Percentiles rank a stretch among this genome's conserved stretches.
Evolutionary conservation across 1,139 yeast genomes (phyloP).

Genomic region (Taiozyma sp.): DNA sequence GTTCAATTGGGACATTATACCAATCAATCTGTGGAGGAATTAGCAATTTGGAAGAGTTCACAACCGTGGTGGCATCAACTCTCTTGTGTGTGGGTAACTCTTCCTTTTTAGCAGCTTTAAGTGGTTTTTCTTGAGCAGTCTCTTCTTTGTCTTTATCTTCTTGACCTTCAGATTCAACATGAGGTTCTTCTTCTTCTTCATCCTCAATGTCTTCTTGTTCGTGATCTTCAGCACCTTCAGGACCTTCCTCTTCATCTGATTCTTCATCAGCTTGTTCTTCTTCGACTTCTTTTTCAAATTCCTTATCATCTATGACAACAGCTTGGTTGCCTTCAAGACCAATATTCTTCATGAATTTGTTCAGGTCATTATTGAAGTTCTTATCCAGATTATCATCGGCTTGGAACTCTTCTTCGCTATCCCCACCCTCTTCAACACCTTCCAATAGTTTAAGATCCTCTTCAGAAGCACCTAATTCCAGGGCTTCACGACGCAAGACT

Average conservation of each 20-base stretch:
- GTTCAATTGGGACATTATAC: conserved; percentile 47
- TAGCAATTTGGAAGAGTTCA: conserved; percentile 48
- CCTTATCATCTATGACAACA: conserved; percentile 33
- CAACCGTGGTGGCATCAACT: conserved; percentile 49
- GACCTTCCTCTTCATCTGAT: conserved; percentile 22
- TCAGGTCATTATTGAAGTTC: conserved; percentile 51
- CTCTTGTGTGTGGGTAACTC: conserved; percentile 26
- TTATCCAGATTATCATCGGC: conserved; percentile 38
- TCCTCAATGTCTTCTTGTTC: conserved; percentile 11
- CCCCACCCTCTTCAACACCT: conserved; percentile 53
- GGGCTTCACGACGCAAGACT: conserved; percentile 59
- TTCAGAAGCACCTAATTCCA: conserved; percentile 68
- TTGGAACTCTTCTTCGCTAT: conserved; percentile 58
- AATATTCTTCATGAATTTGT: conserved; percentile 59
- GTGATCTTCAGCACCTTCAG: conserved; percentile 22
- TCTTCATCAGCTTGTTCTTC: conserved; percentile 27
- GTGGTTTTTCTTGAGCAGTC: neutral
- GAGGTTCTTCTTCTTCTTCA: conserved; percentile 22
- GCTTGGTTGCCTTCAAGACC: conserved; percentile 47
- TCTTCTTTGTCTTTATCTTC: conserved; percentile 20
- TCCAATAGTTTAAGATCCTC: conserved; percentile 54
- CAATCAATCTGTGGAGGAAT: conserved; percentile 70
- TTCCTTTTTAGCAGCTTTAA: neutral
- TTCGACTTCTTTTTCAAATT: conserved; percentile 30
- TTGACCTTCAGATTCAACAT: conserved; percentile 22